These are phyloP conservation scores for Penicillium oxalicum DNA, from an alignment of 2,329 filamentous ascomycete genomes.

Conservation along the genomic window DNA sequence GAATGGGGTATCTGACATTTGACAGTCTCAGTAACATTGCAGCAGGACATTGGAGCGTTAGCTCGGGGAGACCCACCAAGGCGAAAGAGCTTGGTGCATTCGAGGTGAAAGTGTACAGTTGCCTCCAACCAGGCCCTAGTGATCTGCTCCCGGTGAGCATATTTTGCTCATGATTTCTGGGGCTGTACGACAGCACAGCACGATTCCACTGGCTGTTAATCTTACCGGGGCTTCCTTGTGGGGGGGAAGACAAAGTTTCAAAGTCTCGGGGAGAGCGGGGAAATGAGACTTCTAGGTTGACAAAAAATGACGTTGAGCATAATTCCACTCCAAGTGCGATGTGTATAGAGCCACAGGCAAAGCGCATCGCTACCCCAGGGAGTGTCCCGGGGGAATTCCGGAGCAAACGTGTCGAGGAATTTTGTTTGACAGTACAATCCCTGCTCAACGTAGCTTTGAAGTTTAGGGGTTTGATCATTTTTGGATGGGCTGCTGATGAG, in stretches of 20 bases:
- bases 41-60: slow-evolving; percentile 1
- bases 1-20: slow-evolving; percentile 16
- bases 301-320: too few species aligned
- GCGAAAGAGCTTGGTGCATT: slow-evolving; percentile 9
- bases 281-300: neutral
- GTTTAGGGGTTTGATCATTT: slow-evolving; percentile 4
- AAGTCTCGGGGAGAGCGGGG: neutral
- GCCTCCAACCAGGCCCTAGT: slow-evolving; percentile 4
- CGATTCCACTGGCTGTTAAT: slow-evolving; percentile 11
- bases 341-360: too few species aligned
- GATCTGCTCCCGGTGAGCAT: slow-evolving; percentile 14
- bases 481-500: neutral
- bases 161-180: slow-evolving; percentile 9
- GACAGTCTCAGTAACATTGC: slow-evolving; percentile 12
- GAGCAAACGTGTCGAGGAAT: slow-evolving; percentile 4
- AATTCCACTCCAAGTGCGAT: too few species aligned
- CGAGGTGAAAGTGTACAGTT: slow-evolving; percentile 17
- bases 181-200: slow-evolving; percentile 12
- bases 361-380: slow-evolving; percentile 3
- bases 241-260: neutral
- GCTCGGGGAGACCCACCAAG: slow-evolving; percentile 3
- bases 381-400: slow-evolving; percentile 1
- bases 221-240: slow-evolving; percentile 10
- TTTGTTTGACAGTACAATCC: neutral
- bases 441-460: slow-evolving; percentile 2